phyloP scores from a whole-genome alignment of 179 eudicot genomes.

The Corrigiola litoralis region DNA sequence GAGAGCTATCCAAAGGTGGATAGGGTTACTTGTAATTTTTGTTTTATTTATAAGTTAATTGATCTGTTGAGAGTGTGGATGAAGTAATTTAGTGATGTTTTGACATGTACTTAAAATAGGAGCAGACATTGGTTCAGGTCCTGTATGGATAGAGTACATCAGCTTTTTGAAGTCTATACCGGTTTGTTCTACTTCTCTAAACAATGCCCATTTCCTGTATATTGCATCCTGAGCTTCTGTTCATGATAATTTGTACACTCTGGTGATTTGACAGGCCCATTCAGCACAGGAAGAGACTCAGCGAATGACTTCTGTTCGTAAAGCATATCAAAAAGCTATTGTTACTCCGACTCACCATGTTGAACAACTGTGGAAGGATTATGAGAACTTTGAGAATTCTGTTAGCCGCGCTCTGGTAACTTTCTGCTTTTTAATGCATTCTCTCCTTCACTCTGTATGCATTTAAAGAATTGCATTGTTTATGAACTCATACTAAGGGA shows the following conservation, averaged over 20 bases:
- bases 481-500: no score
- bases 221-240: neutral
- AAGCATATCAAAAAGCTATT: conserved; percentile 85
- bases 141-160: conserved; percentile 97
- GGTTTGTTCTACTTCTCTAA: conserved; percentile 40
- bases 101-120: conserved; percentile 43
- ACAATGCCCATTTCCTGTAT: neutral
- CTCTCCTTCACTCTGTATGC: neutral
- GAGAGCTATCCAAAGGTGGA: neutral
- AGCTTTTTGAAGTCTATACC: conserved; percentile 72
- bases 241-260: neutral
- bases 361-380: conserved; percentile 96
- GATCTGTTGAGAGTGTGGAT: no score
- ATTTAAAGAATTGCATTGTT: neutral
- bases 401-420: conserved; percentile 92
- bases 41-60: neutral
- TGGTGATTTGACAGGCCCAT: conserved; percentile 54
- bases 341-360: conserved; percentile 86
- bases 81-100: neutral
- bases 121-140: conserved; percentile 85
- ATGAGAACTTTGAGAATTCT: conserved; percentile 93
- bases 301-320: conserved; percentile 76
- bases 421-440: conserved; percentile 3
- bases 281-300: conserved; percentile 86
- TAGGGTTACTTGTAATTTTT: neutral